Conservation (phyloP, 495 filamentous ascomycete genomes). For the Hypoxylon rickii region DNA sequence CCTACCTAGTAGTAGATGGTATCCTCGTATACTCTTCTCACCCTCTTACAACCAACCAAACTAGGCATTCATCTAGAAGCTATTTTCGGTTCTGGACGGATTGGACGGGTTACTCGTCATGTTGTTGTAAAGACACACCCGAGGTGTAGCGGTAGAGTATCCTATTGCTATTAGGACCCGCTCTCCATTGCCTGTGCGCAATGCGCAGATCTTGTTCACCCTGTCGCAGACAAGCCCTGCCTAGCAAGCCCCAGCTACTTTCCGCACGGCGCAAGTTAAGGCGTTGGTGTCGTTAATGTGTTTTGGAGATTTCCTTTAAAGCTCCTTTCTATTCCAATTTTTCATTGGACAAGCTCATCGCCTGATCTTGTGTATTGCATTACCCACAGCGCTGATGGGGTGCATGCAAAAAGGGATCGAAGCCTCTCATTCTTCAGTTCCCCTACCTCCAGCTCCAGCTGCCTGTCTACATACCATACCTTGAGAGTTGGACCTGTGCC, state of each 20-base stretch:
- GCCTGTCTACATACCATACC: no score
- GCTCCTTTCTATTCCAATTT: constrained; percentile 24
- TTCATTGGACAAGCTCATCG: constrained; percentile 30
- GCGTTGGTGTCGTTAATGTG: constrained; percentile 36
- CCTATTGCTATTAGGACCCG: constrained; percentile 26
- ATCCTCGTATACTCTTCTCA: background rate
- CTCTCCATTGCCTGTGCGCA: constrained; percentile 37
- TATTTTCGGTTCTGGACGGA: background rate
- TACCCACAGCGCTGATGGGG: constrained; percentile 18
- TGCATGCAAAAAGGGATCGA: constrained; percentile 26
- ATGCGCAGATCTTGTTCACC: constrained; percentile 33
- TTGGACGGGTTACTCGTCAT: constrained; percentile 19
- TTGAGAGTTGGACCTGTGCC: no score
- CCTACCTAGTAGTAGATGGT: background rate
- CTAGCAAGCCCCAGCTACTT: constrained; percentile 33
- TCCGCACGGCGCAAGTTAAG: constrained; percentile 35
- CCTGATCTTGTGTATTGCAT: constrained; percentile 29
- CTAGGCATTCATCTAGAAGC: constrained; percentile 8
- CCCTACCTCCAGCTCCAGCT: no score
- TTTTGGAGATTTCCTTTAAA: constrained; percentile 32
- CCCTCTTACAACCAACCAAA: constrained; percentile 30
- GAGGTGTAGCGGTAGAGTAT: constrained; percentile 24
- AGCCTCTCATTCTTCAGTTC: constrained; percentile 27
- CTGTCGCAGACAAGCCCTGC: constrained; percentile 36
- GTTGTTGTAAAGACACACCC: constrained; percentile 30